Evolutionary conservation across 1,139 yeast species (phyloP).

Genomic region (Eremothecium sinecaudum): DNA sequence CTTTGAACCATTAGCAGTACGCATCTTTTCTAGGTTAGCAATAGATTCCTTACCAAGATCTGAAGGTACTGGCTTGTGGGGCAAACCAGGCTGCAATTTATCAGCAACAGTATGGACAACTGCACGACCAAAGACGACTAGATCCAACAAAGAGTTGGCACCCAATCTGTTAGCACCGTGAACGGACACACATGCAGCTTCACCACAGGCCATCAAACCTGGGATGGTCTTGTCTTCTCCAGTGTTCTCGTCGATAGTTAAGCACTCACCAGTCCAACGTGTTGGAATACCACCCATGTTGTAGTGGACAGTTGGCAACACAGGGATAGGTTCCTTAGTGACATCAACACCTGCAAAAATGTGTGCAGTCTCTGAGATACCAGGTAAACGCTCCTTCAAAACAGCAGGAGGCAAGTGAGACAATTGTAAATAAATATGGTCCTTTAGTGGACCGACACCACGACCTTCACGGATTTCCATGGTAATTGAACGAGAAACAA

Average conservation of each 20-base stretch:
- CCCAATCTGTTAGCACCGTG: slow-evolving; percentile 98
- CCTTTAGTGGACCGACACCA: slow-evolving; percentile 96
- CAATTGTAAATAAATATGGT: slow-evolving; percentile 90
- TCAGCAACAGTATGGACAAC: slow-evolving; percentile 88
- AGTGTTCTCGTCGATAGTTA: slow-evolving; percentile 62
- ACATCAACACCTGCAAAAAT: slow-evolving; percentile 99
- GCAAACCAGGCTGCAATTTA: slow-evolving; percentile 77
- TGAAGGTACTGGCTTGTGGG: slow-evolving; percentile 69
- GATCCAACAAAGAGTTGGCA: slow-evolving; percentile 94
- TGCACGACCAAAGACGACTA: slow-evolving; percentile 98
- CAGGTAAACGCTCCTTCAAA: slow-evolving; percentile 92
- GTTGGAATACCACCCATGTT: slow-evolving; percentile 99
- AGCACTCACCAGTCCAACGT: slow-evolving; percentile 91
- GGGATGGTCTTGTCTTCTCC: slow-evolving; percentile 91
- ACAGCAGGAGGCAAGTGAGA: slow-evolving; percentile 90
- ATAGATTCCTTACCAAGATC: slow-evolving; percentile 86
- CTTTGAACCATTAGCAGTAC: slow-evolving; percentile 76
- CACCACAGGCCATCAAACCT: slow-evolving; percentile 96
- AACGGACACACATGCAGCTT: slow-evolving; percentile 97
- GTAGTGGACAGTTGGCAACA: slow-evolving; percentile 96
- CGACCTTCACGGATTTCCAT: slow-evolving; percentile 98
- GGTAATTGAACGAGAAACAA: slow-evolving; percentile 95
- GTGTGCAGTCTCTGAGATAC: slow-evolving; percentile 97
- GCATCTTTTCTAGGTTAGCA: slow-evolving; percentile 78
- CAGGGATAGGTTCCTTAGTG: slow-evolving; percentile 98